Conservation (phyloP, 257 asterid genomes). For the Ligustrum vulgare region DNA sequence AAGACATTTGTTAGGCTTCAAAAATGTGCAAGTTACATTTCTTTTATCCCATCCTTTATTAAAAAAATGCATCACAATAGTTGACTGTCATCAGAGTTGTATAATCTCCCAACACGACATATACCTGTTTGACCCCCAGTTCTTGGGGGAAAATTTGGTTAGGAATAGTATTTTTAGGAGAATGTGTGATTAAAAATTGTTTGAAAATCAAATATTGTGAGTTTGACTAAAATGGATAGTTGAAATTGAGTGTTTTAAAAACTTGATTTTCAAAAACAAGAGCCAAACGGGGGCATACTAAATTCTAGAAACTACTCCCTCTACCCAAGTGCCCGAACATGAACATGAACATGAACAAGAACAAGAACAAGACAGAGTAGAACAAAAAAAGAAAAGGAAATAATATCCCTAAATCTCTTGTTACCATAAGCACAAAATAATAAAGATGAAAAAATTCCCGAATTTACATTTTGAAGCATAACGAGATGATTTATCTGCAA, state of each 20-base stretch:
- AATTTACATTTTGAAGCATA: background rate
- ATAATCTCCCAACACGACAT: background rate
- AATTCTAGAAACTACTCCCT: background rate
- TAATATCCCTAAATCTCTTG: background rate
- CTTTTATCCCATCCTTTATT: background rate
- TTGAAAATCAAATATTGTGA: too few species aligned
- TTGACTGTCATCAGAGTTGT: background rate
- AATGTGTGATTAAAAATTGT: too few species aligned
- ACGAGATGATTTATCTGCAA: background rate
- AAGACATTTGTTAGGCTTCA: too few species aligned
- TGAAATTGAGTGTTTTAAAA: too few species aligned
- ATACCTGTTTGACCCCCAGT: too few species aligned
- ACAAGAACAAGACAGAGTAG: background rate
- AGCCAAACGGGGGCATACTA: too few species aligned
- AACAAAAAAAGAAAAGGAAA: background rate
- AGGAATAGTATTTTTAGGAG: too few species aligned
- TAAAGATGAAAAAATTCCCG: background rate
- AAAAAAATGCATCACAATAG: background rate
- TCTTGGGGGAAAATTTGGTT: too few species aligned
- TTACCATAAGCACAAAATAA: background rate
- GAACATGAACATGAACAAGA: too few species aligned
- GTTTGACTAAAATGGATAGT: too few species aligned
- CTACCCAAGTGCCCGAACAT: background rate
- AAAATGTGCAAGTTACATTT: background rate
- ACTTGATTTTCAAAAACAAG: too few species aligned